Evolutionary conservation across 805 yeast species (phyloP), one percentile per base, ranked within the genome.

Genomic region (Metschnikowia colocasiae): DNA sequence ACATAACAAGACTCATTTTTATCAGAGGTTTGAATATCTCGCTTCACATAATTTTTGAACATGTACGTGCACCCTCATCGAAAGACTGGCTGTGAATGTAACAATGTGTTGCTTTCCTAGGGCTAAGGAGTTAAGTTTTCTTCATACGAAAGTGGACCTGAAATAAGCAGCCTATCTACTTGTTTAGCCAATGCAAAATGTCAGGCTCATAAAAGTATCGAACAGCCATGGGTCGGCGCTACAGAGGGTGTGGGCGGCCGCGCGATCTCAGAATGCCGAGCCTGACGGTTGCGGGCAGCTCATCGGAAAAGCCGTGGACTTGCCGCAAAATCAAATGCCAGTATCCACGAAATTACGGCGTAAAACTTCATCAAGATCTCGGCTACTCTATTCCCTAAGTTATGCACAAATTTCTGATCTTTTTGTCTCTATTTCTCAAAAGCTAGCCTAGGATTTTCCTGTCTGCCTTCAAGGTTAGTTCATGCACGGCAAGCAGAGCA

Each of bases 281-380:
- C 12, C 30, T 15, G 6, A 9, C 13, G 16, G 23, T 38, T 27
- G 41, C 33, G 18, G 42, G 27, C 18, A 29, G 15, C 22, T 9
- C 34, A n/a, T n/a, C 34, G 34, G 27, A 29, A 29, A 39, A 25
- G 42, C 34, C 41, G 25, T 39, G 27, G 26, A 39, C 19, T 20
- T 20, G 26, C 34, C 26, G 42, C 42, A 6, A 7, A 13, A 3
- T 19, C 15, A 18, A 20, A 29, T 13, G 12, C 20, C 29, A 3
- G 5, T 2, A 10, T 20, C 20, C 9, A 15, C 15, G 4, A 3
- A 12, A 5, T 18, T 35, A 7, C 4, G 20, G 16, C n/a, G 6
- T 3, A 6, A 35, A 34, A 18, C 4, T 6, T 12, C 4, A 1
- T 7, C 9, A 18, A 13, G 12, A 2, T 8, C 6, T 33, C 9